Percentiles rank a stretch among this genome's conserved stretches.
phyloP scores from a whole-genome alignment of 768 basidiomycete genomes.

The Suillus brevipes region DNA sequence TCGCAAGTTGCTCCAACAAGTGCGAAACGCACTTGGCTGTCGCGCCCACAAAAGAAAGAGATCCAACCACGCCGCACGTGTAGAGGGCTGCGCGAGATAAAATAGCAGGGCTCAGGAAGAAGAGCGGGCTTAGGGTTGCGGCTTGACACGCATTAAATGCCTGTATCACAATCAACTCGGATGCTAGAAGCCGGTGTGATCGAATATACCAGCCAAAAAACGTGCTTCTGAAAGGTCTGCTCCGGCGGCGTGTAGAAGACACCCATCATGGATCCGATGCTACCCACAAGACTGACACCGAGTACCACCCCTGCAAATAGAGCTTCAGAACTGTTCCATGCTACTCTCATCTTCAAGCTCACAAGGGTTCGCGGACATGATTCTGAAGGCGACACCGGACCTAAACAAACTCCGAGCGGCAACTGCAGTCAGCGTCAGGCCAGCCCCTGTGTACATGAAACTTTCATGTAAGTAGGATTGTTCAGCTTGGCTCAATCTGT shows the following conservation, averaged over 20 bases:
- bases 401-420: slow-evolving; percentile 79
- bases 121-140: slow-evolving; percentile 83
- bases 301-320: slow-evolving; percentile 66
- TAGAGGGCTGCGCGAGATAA: slow-evolving; percentile 87
- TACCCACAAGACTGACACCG: slow-evolving; percentile 75
- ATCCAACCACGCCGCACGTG: slow-evolving; percentile 83
- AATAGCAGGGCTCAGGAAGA: slow-evolving; percentile 84
- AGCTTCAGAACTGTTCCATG: background rate
- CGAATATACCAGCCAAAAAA: slow-evolving; percentile 71
- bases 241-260: slow-evolving; percentile 78
- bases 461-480: slow-evolving; percentile 70
- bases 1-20: background rate
- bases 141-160: slow-evolving; percentile 87
- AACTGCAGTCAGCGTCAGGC: slow-evolving; percentile 72
- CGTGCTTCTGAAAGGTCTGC: slow-evolving; percentile 71
- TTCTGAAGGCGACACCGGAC: slow-evolving; percentile 63
- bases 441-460: slow-evolving; percentile 83
- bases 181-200: background rate
- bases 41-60: slow-evolving; percentile 84
- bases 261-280: slow-evolving; percentile 86
- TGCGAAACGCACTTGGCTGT: slow-evolving; percentile 65
- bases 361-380: slow-evolving; percentile 88
- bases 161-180: slow-evolving; percentile 35
- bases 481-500: slow-evolving; percentile 60
- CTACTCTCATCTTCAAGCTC: slow-evolving; percentile 22